Percentiles rank a stretch among this genome's conserved stretches.
Evolutionary conservation across 1,284 basidiomycete genomes (phyloP).

Genomic region (Malassezia cuniculi): DNA sequence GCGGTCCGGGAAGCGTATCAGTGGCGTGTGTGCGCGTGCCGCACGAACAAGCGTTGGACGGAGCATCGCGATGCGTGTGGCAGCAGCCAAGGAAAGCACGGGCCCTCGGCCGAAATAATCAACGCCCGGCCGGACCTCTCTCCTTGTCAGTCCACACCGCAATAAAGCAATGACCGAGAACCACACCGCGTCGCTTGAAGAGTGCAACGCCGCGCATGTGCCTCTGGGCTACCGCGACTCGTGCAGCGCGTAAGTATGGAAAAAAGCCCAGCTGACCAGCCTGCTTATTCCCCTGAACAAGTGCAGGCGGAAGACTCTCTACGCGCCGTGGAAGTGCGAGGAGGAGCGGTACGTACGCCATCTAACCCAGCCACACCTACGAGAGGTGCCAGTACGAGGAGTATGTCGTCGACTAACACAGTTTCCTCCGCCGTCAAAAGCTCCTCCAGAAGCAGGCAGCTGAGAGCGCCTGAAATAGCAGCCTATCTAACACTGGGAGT

Average conservation of each 20-base stretch:
- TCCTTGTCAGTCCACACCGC: background rate
- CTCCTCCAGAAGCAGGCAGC: background rate
- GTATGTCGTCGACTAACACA: constrained; percentile 1
- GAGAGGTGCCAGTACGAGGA: constrained; percentile 16
- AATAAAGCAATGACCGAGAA: constrained; percentile 7
- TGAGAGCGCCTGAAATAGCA: constrained; percentile 11
- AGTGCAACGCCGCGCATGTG: constrained; percentile 62
- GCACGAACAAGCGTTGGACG: constrained; percentile 22
- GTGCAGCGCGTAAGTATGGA: constrained; percentile 66
- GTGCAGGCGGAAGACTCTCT: constrained; percentile 60
- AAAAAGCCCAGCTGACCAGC: constrained; percentile 47
- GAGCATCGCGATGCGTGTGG: constrained; percentile 16
- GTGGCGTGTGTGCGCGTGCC: constrained; percentile 26
- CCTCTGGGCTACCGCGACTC: constrained; percentile 76
- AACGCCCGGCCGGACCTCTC: too few relatives aligned
- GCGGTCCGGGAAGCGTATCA: constrained; percentile 33
- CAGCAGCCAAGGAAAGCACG: background rate
- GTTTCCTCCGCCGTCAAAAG: background rate
- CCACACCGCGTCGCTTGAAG: constrained; percentile 63
- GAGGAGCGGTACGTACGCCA: constrained; percentile 52
- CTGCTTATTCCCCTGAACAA: constrained; percentile 71
- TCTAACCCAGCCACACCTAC: constrained; percentile 14
- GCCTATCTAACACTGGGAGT: constrained; percentile 12
- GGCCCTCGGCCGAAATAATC: background rate
- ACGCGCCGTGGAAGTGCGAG: constrained; percentile 70